Evolutionary conservation across 1,284 basidiomycete species (phyloP).

Genomic region (Papiliotrema laurentii): DNA sequence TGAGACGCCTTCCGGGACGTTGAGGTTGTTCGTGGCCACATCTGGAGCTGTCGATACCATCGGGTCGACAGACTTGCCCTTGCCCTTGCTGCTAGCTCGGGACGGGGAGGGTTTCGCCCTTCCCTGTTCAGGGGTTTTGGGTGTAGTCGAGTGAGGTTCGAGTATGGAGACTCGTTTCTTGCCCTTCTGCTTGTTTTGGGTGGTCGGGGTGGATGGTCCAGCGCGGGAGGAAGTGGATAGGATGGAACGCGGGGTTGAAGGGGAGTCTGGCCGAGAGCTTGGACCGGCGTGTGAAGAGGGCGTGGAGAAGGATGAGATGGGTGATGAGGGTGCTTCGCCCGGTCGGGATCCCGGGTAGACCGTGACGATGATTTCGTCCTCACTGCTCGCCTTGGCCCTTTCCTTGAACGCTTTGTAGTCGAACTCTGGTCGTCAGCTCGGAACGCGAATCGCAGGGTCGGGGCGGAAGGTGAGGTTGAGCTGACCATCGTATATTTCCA

Average conservation of each 20-base stretch:
- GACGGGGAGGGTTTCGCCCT: no score
- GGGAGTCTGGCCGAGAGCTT: neutral
- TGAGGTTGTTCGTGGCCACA: no score
- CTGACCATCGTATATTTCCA: conserved; percentile 22
- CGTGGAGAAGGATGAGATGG: neutral
- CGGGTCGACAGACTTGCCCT: no score
- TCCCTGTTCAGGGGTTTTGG: no score
- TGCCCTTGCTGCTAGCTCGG: no score
- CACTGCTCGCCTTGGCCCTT: conserved; percentile 8
- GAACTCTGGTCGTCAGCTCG: conserved; percentile 19
- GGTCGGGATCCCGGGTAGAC: neutral
- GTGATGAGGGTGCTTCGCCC: neutral
- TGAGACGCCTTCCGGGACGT: no score
- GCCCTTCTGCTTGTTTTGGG: no score
- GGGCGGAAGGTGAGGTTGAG: neutral
- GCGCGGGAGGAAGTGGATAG: no score
- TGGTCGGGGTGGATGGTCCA: neutral
- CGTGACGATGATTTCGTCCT: neutral
- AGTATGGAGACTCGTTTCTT: no score
- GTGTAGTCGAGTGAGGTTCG: no score
- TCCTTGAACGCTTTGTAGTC: conserved; percentile 18
- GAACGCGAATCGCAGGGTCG: no score
- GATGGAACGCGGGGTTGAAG: neutral
- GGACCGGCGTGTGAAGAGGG: neutral
- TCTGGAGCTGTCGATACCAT: no score